A percentile compares a stretch with the other conserved stretches of the same genome.
These are phyloP conservation scores for Quercus tomentella DNA, from an alignment of 331 rosid species.

Conservation along the genomic window DNA sequence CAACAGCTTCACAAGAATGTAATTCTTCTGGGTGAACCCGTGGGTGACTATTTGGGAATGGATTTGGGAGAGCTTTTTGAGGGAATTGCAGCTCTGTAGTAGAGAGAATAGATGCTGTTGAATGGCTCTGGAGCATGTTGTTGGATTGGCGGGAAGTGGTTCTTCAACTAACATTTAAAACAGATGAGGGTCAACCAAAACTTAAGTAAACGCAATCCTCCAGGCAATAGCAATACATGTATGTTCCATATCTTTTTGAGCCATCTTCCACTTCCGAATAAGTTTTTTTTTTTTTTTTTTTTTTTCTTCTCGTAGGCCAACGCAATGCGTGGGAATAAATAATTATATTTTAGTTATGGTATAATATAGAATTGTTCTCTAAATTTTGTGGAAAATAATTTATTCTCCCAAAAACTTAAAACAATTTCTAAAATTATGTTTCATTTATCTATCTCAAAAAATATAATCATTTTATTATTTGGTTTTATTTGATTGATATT, in stretches of 20 bases:
- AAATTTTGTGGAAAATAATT: too few species aligned
- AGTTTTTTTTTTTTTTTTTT: too few species aligned
- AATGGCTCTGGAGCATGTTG: constrained; percentile 21
- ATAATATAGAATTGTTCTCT: too few species aligned
- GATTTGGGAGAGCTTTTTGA: constrained; percentile 40
- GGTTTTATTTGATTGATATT: too few species aligned
- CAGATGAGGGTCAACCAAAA: neutral
- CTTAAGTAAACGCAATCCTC: neutral
- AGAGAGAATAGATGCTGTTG: constrained; percentile 42
- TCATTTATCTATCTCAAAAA: too few species aligned
- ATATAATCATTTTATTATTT: too few species aligned
- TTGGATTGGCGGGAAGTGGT: constrained; percentile 27
- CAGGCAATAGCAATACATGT: too few species aligned
- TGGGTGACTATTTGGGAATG: constrained; percentile 50
- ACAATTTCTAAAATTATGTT: too few species aligned
- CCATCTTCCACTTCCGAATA: too few species aligned
- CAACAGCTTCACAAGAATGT: constrained; percentile 44
- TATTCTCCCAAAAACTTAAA: too few species aligned
- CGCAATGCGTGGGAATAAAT: accelerated
- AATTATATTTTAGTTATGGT: too few species aligned
- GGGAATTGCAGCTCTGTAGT: constrained; percentile 32
- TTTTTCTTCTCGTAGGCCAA: accelerated
- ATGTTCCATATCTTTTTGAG: too few species aligned
- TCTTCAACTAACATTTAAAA: constrained; percentile 32
- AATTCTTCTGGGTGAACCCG: constrained; percentile 49